A percentile compares a stretch with the other conserved stretches of the same genome.
Conservation (phyloP, 257 asterid genomes). For the Ligustrum vulgare region DNA sequence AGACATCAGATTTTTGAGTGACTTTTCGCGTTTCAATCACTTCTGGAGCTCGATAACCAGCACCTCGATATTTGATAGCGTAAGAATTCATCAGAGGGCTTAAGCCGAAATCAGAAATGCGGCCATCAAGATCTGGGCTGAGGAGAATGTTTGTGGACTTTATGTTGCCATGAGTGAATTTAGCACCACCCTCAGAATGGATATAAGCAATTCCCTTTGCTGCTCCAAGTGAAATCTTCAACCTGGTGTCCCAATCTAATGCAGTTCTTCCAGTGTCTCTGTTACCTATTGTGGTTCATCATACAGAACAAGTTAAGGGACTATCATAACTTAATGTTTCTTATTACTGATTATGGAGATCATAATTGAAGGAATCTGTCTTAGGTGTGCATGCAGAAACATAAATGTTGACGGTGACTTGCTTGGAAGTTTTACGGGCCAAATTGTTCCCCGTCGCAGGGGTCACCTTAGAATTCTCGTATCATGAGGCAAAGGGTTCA, state of each 20-base stretch:
- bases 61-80: conserved; percentile 54
- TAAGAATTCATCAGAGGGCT: conserved; percentile 54
- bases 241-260: conserved; percentile 81
- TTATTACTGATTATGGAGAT: not conserved
- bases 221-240: conserved; percentile 69
- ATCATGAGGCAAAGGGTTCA: too few relatives aligned
- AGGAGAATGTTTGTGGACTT: conserved; percentile 86
- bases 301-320: not conserved
- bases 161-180: conserved; percentile 73
- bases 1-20: conserved; percentile 77
- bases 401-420: too few relatives aligned
- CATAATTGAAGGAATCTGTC: not conserved
- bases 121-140: conserved; percentile 46
- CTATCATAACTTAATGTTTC: not conserved
- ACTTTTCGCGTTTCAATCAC: conserved; percentile 66
- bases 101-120: conserved; percentile 72
- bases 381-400: not conserved
- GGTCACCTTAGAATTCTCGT: too few relatives aligned
- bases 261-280: conserved; percentile 44
- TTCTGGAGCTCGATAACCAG: conserved; percentile 92
- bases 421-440: too few relatives aligned
- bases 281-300: conserved; percentile 42
- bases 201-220: conserved; percentile 78
- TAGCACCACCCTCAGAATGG: conserved; percentile 64
- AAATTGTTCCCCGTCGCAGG: too few relatives aligned